Percentiles rank a stretch among this genome's conserved stretches.
Conservation (phyloP, 129 eudicot genomes). For the Silybum marianum region DNA sequence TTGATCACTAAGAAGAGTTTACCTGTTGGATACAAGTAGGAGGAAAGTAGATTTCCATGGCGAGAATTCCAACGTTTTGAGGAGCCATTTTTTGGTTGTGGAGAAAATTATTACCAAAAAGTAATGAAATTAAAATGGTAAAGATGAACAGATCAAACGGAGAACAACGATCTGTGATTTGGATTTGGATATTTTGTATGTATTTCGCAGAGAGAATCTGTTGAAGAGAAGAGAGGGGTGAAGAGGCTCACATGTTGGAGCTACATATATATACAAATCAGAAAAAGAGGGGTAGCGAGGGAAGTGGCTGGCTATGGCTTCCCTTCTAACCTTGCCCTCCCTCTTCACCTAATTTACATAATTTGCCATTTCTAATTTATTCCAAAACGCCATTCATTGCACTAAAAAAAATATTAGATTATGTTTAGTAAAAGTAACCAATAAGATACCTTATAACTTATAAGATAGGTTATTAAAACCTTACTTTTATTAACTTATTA, state of each 20-base stretch:
- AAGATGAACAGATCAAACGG: conserved; percentile 2
- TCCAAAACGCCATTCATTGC: not conserved
- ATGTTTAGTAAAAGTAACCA: too few relatives aligned
- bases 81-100: conserved; percentile 54
- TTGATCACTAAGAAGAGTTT: conserved; percentile 11
- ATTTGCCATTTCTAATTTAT: not conserved
- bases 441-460: too few relatives aligned
- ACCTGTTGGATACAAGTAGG: conserved; percentile 91
- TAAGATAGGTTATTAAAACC: too few relatives aligned
- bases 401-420: too few relatives aligned
- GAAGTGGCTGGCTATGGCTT: conserved; percentile 20
- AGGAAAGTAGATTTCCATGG: conserved; percentile 89
- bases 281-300: not conserved
- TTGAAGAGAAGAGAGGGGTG: conserved; percentile 10
- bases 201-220: conserved; percentile 11
- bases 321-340: not conserved
- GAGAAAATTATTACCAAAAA: not conserved
- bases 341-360: not conserved
- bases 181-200: not conserved
- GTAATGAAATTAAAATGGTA: not conserved
- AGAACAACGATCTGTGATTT: conserved; percentile 14
- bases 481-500: too few relatives aligned
- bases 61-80: conserved; percentile 81
- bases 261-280: not conserved
- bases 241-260: conserved; percentile 18